A percentile compares a stretch with the other conserved stretches of the same genome.
phyloP scores from a whole-genome alignment of 306 rosid genomes.

The Parietaria judaica region DNA sequence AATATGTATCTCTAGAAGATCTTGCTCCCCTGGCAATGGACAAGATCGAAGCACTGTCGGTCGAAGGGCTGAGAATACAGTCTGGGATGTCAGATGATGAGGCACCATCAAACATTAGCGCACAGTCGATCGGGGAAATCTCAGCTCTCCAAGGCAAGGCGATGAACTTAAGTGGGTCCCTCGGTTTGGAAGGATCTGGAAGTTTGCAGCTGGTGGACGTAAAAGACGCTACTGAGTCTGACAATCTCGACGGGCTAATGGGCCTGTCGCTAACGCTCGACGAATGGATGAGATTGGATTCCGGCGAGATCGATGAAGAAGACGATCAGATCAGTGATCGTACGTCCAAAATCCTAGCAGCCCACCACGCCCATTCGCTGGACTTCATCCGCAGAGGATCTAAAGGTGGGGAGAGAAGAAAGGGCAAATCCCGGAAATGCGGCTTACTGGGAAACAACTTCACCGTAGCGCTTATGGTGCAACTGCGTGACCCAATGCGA shows the following conservation, averaged over 20 bases:
- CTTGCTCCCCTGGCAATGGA: slow-evolving; percentile 88
- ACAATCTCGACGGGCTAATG: slow-evolving; percentile 65
- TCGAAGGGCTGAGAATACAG: slow-evolving; percentile 92
- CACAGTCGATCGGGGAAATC: slow-evolving; percentile 43
- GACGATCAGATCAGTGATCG: slow-evolving; percentile 68
- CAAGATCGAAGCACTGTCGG: slow-evolving; percentile 80
- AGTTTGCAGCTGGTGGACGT: slow-evolving; percentile 63
- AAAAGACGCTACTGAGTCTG: slow-evolving; percentile 29
- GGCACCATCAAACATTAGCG: slow-evolving; percentile 66
- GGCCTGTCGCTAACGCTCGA: slow-evolving; percentile 74
- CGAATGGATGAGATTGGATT: slow-evolving; percentile 91
- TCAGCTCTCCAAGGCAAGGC: slow-evolving; percentile 61
- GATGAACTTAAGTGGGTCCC: slow-evolving; percentile 36
- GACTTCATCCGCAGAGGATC: slow-evolving; percentile 44
- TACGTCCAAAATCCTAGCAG: slow-evolving; percentile 73
- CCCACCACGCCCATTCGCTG: slow-evolving; percentile 78
- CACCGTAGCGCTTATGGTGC: slow-evolving; percentile 78
- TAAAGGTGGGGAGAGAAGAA: slow-evolving; percentile 55
- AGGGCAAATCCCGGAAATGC: slow-evolving; percentile 52
- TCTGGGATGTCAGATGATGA: slow-evolving; percentile 73
- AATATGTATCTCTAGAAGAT: slow-evolving; percentile 74
- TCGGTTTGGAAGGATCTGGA: slow-evolving; percentile 74
- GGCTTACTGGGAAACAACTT: slow-evolving; percentile 85
- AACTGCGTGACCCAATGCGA: slow-evolving; percentile 84
- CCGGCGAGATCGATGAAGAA: slow-evolving; percentile 80